Evolutionary conservation across 148 eudicot genomes (phyloP).

Genomic region (Chenopodium album): DNA sequence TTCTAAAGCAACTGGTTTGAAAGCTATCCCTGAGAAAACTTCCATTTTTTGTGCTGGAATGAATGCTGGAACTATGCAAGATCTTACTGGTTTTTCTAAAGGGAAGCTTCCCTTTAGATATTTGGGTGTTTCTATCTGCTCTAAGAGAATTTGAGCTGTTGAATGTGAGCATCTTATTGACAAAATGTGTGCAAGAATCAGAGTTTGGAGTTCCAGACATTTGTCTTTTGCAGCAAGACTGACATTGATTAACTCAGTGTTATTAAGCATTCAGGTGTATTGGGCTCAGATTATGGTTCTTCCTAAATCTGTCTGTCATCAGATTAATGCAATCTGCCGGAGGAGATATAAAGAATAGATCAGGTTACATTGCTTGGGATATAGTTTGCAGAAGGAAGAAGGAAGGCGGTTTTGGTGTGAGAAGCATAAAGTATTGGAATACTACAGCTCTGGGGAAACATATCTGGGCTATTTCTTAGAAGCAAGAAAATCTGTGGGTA

Average conservation of each 20-base stretch:
- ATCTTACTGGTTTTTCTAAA: not conserved
- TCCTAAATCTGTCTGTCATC: not conserved
- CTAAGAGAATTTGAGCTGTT: not conserved
- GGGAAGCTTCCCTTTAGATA: not conserved
- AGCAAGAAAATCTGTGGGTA: no score
- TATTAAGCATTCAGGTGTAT: not conserved
- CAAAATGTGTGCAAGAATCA: not conserved
- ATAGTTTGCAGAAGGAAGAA: not conserved
- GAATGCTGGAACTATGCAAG: not conserved
- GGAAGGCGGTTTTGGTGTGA: no score
- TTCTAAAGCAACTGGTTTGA: not conserved
- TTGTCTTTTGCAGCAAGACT: not conserved
- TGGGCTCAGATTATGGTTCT: not conserved
- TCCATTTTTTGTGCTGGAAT: not conserved
- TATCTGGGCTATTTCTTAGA: no score
- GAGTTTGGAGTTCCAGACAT: not conserved
- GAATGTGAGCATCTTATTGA: not conserved
- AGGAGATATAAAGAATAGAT: no score
- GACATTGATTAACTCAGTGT: not conserved
- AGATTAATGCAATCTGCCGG: not conserved
- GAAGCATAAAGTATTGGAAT: no score
- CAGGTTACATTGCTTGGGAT: not conserved
- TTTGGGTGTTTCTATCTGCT: not conserved
- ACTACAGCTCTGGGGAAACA: no score
- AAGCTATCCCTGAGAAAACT: not conserved